Conservation (phyloP, 2,329 filamentous ascomycete genomes). For the Immersiporthe knoxdaviesiana region DNA sequence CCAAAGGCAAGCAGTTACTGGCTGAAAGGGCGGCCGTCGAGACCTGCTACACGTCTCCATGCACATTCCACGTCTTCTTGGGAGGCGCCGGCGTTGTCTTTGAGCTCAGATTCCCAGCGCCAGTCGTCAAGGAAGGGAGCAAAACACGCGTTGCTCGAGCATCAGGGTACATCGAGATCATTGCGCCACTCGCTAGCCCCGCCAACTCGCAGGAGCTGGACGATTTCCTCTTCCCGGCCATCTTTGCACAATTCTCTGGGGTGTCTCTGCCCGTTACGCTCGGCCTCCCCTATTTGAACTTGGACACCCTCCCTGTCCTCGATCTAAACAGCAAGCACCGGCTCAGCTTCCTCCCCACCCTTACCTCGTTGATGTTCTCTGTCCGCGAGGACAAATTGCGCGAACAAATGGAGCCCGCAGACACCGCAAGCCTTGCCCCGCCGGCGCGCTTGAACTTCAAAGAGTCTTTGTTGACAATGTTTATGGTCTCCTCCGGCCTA, state of each 20-base stretch:
- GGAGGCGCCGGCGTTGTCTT: constrained; percentile 38
- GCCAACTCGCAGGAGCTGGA: constrained; percentile 32
- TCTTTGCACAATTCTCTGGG: constrained; percentile 31
- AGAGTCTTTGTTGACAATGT: constrained; percentile 51
- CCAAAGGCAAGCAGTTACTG: constrained; percentile 42
- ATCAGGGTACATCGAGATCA: constrained; percentile 50
- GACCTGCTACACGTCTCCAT: constrained; percentile 44
- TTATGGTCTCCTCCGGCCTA: constrained; percentile 49
- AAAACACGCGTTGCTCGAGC: constrained; percentile 48
- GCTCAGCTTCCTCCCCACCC: constrained; percentile 44
- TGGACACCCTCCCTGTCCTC: constrained; percentile 50
- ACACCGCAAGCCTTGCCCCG: constrained; percentile 31
- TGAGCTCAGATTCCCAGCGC: constrained; percentile 45
- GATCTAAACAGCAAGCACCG: constrained; percentile 42
- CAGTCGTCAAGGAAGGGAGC: constrained; percentile 41
- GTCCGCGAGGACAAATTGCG: constrained; percentile 45
- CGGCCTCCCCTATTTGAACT: constrained; percentile 47
- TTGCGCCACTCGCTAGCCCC: constrained; percentile 41
- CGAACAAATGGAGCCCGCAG: constrained; percentile 32
- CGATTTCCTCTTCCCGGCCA: constrained; percentile 44
- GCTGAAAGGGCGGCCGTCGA: constrained; percentile 42
- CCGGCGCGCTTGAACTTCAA: constrained; percentile 51
- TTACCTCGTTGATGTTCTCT: constrained; percentile 47
- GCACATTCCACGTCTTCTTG: constrained; percentile 46
- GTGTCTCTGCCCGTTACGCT: constrained; percentile 40